These are phyloP conservation scores for Sequoia sempervirens DNA, from an alignment of 75 land plant genomes.

Conservation along the genomic window DNA sequence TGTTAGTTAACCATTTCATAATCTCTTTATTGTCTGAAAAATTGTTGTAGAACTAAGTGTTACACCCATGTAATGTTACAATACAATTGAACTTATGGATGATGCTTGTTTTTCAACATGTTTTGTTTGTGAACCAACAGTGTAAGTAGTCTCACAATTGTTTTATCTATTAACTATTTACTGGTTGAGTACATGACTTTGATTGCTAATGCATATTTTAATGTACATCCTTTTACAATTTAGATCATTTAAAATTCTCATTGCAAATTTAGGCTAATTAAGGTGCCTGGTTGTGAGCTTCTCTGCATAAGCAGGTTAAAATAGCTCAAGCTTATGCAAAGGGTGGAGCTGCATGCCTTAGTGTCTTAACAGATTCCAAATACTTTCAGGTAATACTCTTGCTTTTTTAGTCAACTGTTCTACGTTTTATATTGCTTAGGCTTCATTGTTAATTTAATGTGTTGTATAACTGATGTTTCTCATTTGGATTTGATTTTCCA, in stretches of 20 bases:
- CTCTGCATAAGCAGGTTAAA: slow-evolving; percentile 23
- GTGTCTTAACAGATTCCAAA: slow-evolving; percentile 51
- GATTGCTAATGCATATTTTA: neutral
- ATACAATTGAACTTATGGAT: neutral
- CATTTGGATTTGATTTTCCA: slow-evolving; percentile 12
- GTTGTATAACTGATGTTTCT: neutral
- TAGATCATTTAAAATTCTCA: neutral
- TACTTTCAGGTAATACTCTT: slow-evolving; percentile 33
- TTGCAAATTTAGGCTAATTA: neutral
- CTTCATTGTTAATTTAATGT: neutral
- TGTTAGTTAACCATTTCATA: neutral
- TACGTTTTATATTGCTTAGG: neutral
- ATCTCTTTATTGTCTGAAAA: neutral
- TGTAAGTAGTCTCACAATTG: neutral
- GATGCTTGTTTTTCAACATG: neutral
- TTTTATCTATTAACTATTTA: slow-evolving; percentile 2
- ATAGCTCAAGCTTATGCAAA: slow-evolving; percentile 45
- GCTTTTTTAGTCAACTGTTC: neutral
- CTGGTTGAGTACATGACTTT: neutral
- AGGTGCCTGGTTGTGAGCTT: neutral
- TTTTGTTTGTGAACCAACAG: neutral
- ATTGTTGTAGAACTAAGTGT: neutral
- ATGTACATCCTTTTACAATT: neutral
- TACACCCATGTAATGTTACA: neutral
- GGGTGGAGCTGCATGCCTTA: slow-evolving; percentile 60